Conservation (phyloP, 192 early-diverging fungal species). For the Umbelopsis vinacea region DNA sequence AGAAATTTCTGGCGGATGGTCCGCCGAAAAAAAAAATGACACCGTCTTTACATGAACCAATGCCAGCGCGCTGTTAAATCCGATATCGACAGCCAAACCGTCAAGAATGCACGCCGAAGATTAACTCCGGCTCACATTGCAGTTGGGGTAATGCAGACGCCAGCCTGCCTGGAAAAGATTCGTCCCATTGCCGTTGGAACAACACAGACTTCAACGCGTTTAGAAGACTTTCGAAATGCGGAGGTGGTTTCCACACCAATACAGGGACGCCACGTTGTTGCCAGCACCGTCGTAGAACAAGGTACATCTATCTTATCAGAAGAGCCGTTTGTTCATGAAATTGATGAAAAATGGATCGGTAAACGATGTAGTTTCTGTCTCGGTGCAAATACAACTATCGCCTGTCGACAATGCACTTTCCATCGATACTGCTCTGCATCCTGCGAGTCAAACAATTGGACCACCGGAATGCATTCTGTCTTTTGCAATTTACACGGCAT, state of each 20-base stretch:
- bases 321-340: not conserved
- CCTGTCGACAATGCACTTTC: not conserved
- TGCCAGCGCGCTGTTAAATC: not conserved
- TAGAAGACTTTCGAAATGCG: not conserved
- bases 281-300: not conserved
- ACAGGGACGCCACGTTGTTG: not conserved
- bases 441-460: not conserved
- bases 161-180: not conserved
- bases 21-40: too few species aligned
- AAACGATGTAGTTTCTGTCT: not conserved
- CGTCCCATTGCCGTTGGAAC: not conserved
- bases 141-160: not conserved
- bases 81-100: not conserved
- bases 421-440: not conserved
- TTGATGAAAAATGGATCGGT: not conserved
- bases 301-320: not conserved
- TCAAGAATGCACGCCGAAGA: not conserved
- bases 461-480: not conserved
- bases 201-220: not conserved
- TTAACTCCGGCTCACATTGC: slow-evolving; percentile 1
- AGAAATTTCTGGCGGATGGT: too few species aligned
- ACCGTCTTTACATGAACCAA: not conserved
- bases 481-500: not conserved
- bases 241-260: not conserved
- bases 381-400: not conserved